Conservation (phyloP, 352 stramenopile species). For the Peronospora farinosa region DNA sequence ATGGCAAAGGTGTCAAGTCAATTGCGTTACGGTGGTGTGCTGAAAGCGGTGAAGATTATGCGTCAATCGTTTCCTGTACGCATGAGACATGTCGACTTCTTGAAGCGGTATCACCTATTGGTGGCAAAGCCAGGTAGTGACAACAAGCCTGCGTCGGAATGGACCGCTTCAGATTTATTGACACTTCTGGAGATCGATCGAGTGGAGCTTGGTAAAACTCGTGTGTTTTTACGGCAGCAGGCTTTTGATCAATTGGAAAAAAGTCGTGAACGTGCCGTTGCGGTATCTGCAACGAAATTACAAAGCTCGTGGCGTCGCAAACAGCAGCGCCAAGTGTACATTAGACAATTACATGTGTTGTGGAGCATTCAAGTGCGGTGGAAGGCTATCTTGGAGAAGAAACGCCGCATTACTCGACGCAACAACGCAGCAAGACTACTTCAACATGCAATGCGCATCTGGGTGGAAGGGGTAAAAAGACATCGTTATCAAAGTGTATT, state of each 20-base stretch:
- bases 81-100: conserved; percentile 63
- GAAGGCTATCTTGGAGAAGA: conserved; percentile 47
- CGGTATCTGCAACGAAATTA: conserved; percentile 27
- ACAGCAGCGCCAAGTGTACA: conserved; percentile 28
- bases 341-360: conserved; percentile 30
- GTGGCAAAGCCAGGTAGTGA: neutral
- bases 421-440: conserved; percentile 31
- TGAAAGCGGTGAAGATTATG: conserved; percentile 83
- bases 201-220: conserved; percentile 59
- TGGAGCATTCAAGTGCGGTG: conserved; percentile 49
- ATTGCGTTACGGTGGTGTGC: conserved; percentile 73
- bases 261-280: conserved; percentile 32
- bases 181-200: conserved; percentile 32
- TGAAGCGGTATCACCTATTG: conserved; percentile 45
- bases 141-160: conserved; percentile 8
- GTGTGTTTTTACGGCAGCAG: conserved; percentile 60
- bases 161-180: conserved; percentile 29
- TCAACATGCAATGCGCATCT: conserved; percentile 32
- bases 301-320: conserved; percentile 48
- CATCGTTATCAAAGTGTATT: conserved; percentile 24
- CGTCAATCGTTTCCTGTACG: conserved; percentile 78
- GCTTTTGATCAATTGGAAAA: conserved; percentile 62
- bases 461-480: conserved; percentile 18
- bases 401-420: conserved; percentile 26
- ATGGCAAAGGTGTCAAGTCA: conserved; percentile 65